Evolutionary conservation across 164 flowering plant species (phyloP).

Genomic region (Chimonanthus salicifolius): DNA sequence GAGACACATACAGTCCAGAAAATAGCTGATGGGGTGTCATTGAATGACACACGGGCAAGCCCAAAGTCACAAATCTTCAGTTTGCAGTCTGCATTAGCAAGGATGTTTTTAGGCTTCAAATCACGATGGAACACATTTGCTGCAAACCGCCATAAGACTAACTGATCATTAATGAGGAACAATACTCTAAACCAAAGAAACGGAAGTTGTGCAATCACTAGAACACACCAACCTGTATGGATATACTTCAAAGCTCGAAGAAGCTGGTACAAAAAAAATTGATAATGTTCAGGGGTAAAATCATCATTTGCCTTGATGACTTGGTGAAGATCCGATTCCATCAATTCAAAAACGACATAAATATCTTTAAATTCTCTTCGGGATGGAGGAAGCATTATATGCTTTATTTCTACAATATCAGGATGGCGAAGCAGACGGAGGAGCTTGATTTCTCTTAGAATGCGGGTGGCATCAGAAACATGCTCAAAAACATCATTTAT

Average conservation of each 20-base stretch:
- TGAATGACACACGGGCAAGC: slow-evolving; percentile 85
- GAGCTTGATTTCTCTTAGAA: slow-evolving; percentile 82
- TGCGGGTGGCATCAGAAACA: slow-evolving; percentile 90
- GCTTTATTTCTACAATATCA: slow-evolving; percentile 77
- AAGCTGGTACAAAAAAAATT: slow-evolving; percentile 83
- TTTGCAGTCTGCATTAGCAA: slow-evolving; percentile 94
- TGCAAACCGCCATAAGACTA: slow-evolving; percentile 25
- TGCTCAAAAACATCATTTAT: slow-evolving; percentile 82
- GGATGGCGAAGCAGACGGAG: slow-evolving; percentile 76
- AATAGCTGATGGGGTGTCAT: slow-evolving; percentile 79
- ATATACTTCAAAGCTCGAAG: slow-evolving; percentile 79
- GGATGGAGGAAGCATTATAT: slow-evolving; percentile 87
- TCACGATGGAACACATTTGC: slow-evolving; percentile 92
- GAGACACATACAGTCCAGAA: slow-evolving; percentile 85
- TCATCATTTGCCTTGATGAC: slow-evolving; percentile 86
- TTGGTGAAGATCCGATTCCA: slow-evolving; percentile 92
- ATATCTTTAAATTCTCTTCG: slow-evolving; percentile 81
- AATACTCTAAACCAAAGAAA: background rate
- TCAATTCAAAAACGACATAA: slow-evolving; percentile 86
- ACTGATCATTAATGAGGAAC: background rate
- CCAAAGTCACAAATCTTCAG: slow-evolving; percentile 95
- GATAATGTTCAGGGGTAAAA: slow-evolving; percentile 74
- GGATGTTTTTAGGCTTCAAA: slow-evolving; percentile 85
- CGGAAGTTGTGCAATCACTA: background rate
- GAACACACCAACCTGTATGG: slow-evolving; percentile 51